Base-by-base conservation (phyloP, 1,284 basidiomycete species). In the Spongispora temasekensis region DNA sequence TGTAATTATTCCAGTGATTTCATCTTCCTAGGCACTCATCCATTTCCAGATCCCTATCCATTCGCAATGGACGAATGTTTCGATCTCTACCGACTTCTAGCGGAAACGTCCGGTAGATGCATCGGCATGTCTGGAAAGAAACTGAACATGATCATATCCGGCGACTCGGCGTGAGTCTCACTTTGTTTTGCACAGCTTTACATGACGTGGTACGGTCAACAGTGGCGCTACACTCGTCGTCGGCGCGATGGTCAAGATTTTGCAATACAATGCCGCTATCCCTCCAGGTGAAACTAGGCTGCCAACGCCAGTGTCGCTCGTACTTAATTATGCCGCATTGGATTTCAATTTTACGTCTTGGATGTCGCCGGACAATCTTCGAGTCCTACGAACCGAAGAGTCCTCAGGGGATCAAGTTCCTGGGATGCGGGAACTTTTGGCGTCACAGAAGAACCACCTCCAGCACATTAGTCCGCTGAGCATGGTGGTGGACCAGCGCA, bases 321-420 rank as follows among this genome's bases (percentile, higher is more conserved):
- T 97, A 27, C 85, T 97, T 57, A 90, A 82, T 67, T 93, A 93
- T 72, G 81, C 90, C 61, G 92, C 81, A 21, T 84, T 98, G 55
- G 97, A 98, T 74, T 98, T 99, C 79, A 97, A 97, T 74, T 98
- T 96, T 73, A 93, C 92, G 0, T 94, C 94, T 27, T 99, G 97
- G 97, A 98, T 98, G 95, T 89, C 95, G 1, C 89, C 91, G 2
- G 84, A 85, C 23, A 90, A 97, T 74, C 80, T 98, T 53, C 86
- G 86, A 5, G 90, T 97, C 13, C 80, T 98, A 13, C 85, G 91
- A 61, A 82, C 85, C 2, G 93, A 94, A 69, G 90, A 95, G 69
- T 94, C 92, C 0, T 86, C 89, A n/a, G 84, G 86, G 1, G 83
- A 87, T 69, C 73, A n/a, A n/a, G n/a, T 90, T 17, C 81, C 84